phyloP scores from a whole-genome alignment of 2,329 filamentous ascomycete species.

The Phyllosticta paracitricarpa region DNA sequence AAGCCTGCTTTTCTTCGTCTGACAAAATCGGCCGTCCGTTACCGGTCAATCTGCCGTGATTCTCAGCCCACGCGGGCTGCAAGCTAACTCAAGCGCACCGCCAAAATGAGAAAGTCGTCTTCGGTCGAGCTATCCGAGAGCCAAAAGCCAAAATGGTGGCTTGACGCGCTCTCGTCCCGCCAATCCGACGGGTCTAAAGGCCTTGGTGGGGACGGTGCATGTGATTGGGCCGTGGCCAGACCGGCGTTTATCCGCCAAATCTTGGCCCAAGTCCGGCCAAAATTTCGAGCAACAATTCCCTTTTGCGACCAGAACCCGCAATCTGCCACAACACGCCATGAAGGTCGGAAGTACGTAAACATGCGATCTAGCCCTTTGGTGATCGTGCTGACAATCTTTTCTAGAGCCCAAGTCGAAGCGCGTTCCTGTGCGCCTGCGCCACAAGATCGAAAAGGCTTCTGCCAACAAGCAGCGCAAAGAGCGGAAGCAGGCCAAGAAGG shows the following conservation, averaged over 20 bases:
- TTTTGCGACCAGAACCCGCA: slow-evolving; percentile 3
- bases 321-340: slow-evolving; percentile 20
- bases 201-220: background rate
- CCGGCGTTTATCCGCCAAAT: slow-evolving; percentile 11
- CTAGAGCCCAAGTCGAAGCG: slow-evolving; percentile 93
- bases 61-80: background rate
- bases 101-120: background rate
- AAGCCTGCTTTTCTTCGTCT: background rate
- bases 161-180: background rate
- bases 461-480: slow-evolving; percentile 83
- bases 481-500: slow-evolving; percentile 80
- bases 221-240: background rate
- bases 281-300: slow-evolving; percentile 8
- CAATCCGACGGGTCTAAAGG: background rate
- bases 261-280: slow-evolving; percentile 14
- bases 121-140: background rate
- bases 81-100: background rate
- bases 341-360: slow-evolving; percentile 33
- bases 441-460: slow-evolving; percentile 93
- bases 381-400: slow-evolving; percentile 1
- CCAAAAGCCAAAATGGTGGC: background rate
- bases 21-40: no score
- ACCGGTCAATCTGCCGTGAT: background rate
- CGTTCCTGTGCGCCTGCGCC: slow-evolving; percentile 73
- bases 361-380: background rate